These are phyloP conservation scores for Neurospora sp. DNA, from an alignment of 495 filamentous ascomycete genomes.

Conservation along the genomic window DNA sequence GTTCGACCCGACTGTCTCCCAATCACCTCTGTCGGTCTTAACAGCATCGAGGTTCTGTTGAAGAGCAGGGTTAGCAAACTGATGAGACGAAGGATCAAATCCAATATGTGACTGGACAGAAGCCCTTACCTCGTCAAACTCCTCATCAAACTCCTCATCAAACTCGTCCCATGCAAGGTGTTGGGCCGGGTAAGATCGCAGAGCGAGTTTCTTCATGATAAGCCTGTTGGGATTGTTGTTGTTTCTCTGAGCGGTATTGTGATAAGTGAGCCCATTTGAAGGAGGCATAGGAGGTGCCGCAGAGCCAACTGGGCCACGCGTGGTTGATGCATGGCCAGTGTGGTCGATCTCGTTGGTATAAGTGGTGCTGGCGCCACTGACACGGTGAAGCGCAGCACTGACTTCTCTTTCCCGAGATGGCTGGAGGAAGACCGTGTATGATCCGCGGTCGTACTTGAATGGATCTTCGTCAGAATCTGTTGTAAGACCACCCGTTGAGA, in stretches of 20 bases:
- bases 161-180: constrained; percentile 6
- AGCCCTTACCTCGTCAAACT: constrained; percentile 15
- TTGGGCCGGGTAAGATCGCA: constrained; percentile 4
- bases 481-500: constrained; percentile 5
- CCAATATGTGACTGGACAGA: neutral
- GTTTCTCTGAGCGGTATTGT: neutral
- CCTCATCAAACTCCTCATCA: constrained; percentile 3
- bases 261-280: neutral
- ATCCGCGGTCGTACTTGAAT: constrained; percentile 21
- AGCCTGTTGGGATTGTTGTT: constrained; percentile 4
- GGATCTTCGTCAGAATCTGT: constrained; percentile 23
- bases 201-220: constrained; percentile 1
- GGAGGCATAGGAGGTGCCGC: neutral
- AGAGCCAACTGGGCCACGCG: neutral
- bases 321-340: neutral
- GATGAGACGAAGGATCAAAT: neutral
- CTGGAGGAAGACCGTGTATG: constrained; percentile 14
- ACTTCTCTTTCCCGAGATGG: constrained; percentile 19
- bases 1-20: constrained; percentile 18
- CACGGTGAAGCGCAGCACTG: constrained; percentile 14
- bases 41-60: constrained; percentile 7
- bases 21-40: constrained; percentile 15
- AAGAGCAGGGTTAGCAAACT: constrained; percentile 1
- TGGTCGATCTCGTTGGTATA: neutral
- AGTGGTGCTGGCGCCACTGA: constrained; percentile 5